Evolutionary conservation across 305 asterid genomes (phyloP).

Genomic region (Fraxinus sp.): DNA sequence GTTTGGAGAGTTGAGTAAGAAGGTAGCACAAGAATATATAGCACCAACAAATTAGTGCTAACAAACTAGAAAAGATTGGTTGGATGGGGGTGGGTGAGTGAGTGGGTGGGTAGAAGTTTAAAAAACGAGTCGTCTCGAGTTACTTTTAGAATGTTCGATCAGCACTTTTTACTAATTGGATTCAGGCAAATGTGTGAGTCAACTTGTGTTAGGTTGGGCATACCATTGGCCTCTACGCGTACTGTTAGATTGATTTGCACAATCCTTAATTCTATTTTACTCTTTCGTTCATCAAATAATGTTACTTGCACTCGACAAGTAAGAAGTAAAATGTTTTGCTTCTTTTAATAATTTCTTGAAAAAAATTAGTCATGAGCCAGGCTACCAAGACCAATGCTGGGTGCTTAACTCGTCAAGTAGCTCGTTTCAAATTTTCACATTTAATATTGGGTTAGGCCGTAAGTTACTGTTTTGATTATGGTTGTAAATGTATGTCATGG

Average conservation of each 20-base stretch:
- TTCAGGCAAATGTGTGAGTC: background rate
- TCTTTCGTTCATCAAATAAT: too few species aligned
- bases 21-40: constrained; percentile 11
- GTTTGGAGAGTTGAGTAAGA: constrained; percentile 9
- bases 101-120: background rate
- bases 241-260: too few species aligned
- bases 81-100: background rate
- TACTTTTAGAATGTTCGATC: background rate
- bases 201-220: background rate
- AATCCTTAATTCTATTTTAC: background rate
- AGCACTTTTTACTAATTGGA: background rate
- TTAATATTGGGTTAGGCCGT: background rate
- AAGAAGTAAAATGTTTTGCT: background rate
- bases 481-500: constrained; percentile 33
- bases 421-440: background rate
- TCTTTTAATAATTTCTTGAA: background rate
- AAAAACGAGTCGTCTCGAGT: background rate
- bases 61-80: background rate
- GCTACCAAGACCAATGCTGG: background rate
- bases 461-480: constrained; percentile 21
- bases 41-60: background rate
- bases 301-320: background rate
- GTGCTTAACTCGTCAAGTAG: background rate
- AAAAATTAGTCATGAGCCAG: background rate
- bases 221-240: background rate